These are phyloP conservation scores for Pseudocohnilembus persalinus DNA, from an alignment of 169 alveolate genomes.

Conservation along the genomic window DNA sequence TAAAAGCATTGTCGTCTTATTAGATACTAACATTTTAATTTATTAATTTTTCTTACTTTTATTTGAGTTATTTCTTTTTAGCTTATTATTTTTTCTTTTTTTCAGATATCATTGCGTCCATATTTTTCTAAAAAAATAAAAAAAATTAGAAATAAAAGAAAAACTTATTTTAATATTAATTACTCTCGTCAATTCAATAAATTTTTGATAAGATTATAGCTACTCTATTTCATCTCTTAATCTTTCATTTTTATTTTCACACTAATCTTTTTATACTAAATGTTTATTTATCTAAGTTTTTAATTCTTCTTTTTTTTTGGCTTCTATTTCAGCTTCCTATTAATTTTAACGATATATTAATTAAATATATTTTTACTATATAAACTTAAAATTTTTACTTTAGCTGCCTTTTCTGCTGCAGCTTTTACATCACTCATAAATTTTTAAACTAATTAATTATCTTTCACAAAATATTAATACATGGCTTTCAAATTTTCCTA, in stretches of 20 bases:
- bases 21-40: too few relatives aligned
- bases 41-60: not conserved
- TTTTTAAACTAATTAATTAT: constrained; percentile 19
- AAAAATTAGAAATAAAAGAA: constrained; percentile 1
- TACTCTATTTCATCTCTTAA: constrained; percentile 20
- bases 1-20: too few relatives aligned
- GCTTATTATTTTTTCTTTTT: not conserved
- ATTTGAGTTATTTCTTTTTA: constrained; percentile 5
- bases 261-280: constrained; percentile 13
- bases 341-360: not conserved
- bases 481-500: constrained; percentile 39
- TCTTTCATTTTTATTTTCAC: constrained; percentile 5
- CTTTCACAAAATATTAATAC: constrained; percentile 25
- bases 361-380: not conserved
- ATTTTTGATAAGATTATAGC: constrained; percentile 5
- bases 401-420: constrained; percentile 3
- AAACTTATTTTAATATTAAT: not conserved
- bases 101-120: not conserved
- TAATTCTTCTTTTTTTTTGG: constrained; percentile 29
- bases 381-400: not conserved
- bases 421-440: constrained; percentile 28
- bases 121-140: not conserved
- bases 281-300: constrained; percentile 13
- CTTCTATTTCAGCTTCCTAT: constrained; percentile 20
- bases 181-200: constrained; percentile 6